Evolutionary conservation across 2,329 filamentous ascomycete species (phyloP).

Genomic region (Penicillium nordicum): DNA sequence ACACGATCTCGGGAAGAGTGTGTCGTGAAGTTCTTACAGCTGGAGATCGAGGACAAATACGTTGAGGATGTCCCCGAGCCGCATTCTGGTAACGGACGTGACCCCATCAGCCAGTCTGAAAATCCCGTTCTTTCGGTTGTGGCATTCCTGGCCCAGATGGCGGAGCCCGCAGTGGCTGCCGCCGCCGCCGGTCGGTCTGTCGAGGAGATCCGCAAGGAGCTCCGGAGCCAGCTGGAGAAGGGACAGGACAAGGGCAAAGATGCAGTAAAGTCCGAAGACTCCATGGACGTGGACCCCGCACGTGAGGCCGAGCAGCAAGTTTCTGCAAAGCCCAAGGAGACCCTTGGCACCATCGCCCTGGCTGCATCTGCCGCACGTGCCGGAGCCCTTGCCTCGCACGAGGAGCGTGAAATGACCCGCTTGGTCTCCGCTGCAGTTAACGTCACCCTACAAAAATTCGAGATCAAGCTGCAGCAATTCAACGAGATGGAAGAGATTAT

Average conservation of each 20-base stretch:
- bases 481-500: slow-evolving; percentile 91
- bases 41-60: slow-evolving; percentile 98
- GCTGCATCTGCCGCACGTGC: slow-evolving; percentile 82
- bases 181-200: slow-evolving; percentile 86
- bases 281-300: slow-evolving; percentile 55
- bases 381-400: slow-evolving; percentile 85
- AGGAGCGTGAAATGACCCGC: slow-evolving; percentile 94
- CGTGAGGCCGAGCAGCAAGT: slow-evolving; percentile 30
- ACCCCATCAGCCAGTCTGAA: slow-evolving; percentile 88
- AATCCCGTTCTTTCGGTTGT: slow-evolving; percentile 97
- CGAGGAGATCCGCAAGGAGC: slow-evolving; percentile 74
- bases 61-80: slow-evolving; percentile 72
- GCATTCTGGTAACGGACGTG: slow-evolving; percentile 69
- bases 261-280: slow-evolving; percentile 54
- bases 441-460: slow-evolving; percentile 88
- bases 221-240: slow-evolving; percentile 74
- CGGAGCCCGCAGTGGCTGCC: slow-evolving; percentile 84
- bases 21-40: slow-evolving; percentile 89
- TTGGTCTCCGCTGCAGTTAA: slow-evolving; percentile 91
- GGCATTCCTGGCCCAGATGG: slow-evolving; percentile 85
- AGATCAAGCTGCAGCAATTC: slow-evolving; percentile 94
- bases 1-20: slow-evolving; percentile 93
- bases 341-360: slow-evolving; percentile 70
- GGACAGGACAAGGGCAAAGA: slow-evolving; percentile 49
- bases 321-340: slow-evolving; percentile 46